Evolutionary conservation across 164 flowering plant species (phyloP).

Genomic region (Berberis vulgaris): DNA sequence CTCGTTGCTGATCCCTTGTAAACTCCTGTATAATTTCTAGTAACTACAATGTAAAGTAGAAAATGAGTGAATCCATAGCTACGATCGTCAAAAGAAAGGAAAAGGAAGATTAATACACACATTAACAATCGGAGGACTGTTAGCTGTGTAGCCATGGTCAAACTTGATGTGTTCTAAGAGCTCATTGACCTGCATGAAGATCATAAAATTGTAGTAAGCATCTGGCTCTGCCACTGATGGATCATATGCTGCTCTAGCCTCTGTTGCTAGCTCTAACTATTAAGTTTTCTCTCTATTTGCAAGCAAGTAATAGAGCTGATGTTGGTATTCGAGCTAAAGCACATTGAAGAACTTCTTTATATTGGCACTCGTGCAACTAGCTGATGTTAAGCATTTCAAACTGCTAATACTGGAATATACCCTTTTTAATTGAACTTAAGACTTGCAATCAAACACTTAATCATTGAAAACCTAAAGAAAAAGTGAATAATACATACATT

Average conservation of each 20-base stretch:
- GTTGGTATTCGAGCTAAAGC: background rate
- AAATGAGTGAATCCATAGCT: background rate
- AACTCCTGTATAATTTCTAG: conserved; percentile 72
- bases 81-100: background rate
- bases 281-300: too few species aligned
- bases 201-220: background rate
- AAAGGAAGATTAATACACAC: conserved; percentile 31
- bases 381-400: background rate
- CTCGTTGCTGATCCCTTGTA: conserved; percentile 42
- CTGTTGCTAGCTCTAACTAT: too few species aligned
- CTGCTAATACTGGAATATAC: background rate
- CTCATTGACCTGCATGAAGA: conserved; percentile 18
- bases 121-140: conserved; percentile 66
- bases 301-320: background rate
- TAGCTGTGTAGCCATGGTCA: conserved; percentile 93
- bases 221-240: background rate
- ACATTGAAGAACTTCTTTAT: background rate
- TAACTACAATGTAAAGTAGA: conserved; percentile 36
- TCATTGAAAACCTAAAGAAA: background rate
- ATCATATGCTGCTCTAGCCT: too few species aligned
- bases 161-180: conserved; percentile 76
- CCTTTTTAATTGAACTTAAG: too few species aligned
- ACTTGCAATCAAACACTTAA: background rate
- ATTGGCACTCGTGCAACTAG: background rate
- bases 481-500: conserved; percentile 37